Percentiles rank a stretch among this genome's conserved stretches.
Evolutionary conservation across 495 filamentous ascomycete genomes (phyloP).

Genomic region (Penicillium goetzii): DNA sequence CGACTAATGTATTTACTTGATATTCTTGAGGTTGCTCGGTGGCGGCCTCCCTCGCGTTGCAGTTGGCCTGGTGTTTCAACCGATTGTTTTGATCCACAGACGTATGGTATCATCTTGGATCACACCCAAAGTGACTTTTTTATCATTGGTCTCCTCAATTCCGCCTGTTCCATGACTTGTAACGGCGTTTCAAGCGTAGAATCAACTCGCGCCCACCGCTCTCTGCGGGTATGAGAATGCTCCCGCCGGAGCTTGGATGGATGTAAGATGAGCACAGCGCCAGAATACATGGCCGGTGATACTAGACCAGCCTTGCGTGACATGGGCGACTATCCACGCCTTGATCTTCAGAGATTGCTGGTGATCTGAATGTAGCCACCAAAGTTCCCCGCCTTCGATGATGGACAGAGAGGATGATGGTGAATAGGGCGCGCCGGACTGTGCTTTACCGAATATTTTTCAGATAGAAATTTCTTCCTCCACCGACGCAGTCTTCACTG

Average conservation of each 20-base stretch:
- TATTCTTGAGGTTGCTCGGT: neutral
- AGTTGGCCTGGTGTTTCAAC: neutral
- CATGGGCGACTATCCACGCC: neutral
- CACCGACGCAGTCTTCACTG: neutral
- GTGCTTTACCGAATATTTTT: neutral
- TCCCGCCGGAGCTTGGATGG: no score
- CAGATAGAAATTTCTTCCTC: neutral
- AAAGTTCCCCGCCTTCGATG: neutral
- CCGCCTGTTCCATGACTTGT: no score
- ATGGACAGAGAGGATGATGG: neutral
- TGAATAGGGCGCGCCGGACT: neutral
- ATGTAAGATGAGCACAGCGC: neutral
- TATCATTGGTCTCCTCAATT: neutral
- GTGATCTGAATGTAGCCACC: neutral
- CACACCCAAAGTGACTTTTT: neutral
- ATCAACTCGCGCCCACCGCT: neutral
- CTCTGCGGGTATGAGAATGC: neutral
- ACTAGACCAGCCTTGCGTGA: neutral
- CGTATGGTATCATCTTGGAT: neutral
- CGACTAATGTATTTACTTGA: constrained; percentile 2
- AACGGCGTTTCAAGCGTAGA: neutral
- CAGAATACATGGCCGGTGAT: neutral
- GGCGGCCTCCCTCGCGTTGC: neutral
- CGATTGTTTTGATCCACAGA: neutral
- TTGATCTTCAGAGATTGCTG: neutral